Evolutionary conservation across 192 early-diverging fungal species (phyloP).

Genomic region (Coemansia sp.): DNA sequence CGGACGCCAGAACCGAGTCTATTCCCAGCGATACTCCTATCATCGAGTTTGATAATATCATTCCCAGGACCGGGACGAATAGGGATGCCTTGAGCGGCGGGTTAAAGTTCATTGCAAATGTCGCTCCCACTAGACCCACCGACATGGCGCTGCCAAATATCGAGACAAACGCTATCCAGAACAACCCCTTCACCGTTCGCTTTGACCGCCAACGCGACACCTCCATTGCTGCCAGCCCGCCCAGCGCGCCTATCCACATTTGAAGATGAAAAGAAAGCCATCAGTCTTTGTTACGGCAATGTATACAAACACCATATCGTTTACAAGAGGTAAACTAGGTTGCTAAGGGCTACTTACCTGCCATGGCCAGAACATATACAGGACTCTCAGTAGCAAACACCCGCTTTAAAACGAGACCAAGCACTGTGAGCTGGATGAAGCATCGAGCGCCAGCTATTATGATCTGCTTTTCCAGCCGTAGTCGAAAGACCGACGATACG

Average conservation of each 20-base stretch:
- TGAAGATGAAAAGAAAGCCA: background rate
- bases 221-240: conserved; percentile 47
- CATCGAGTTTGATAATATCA: conserved; percentile 83
- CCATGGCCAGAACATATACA: conserved; percentile 58
- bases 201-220: conserved; percentile 59
- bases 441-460: conserved; percentile 71
- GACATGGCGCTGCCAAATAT: conserved; percentile 42
- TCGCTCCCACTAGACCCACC: conserved; percentile 23
- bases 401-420: conserved; percentile 68
- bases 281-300: background rate
- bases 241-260: conserved; percentile 33
- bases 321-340: background rate
- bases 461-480: conserved; percentile 51
- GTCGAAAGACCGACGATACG: conserved; percentile 26
- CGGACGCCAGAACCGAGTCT: conserved; percentile 58
- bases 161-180: conserved; percentile 56
- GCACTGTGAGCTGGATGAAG: conserved; percentile 75
- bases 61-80: conserved; percentile 84
- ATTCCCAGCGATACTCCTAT: conserved; percentile 66
- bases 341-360: conserved; percentile 27
- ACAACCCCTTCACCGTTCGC: conserved; percentile 71
- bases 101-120: conserved; percentile 68
- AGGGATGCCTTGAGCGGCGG: conserved; percentile 67
- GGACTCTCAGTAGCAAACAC: conserved; percentile 64
- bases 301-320: background rate